phyloP scores from a whole-genome alignment of 2,329 filamentous ascomycete genomes.

The Pseudogymnoascus pannorum region DNA sequence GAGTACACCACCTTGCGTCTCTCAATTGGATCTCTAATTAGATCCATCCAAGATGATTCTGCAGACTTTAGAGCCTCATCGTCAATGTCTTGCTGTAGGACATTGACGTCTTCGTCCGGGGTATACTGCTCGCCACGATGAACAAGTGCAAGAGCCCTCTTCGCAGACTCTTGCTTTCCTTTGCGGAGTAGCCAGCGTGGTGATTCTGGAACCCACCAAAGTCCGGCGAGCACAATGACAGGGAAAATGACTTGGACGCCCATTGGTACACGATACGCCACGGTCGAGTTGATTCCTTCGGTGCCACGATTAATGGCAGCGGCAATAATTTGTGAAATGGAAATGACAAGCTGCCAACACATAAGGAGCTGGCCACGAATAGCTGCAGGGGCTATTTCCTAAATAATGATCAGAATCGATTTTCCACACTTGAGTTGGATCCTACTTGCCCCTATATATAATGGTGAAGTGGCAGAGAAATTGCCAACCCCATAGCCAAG shows the following conservation, averaged over 20 bases:
- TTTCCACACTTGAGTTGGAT: neutral
- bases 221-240: conserved; percentile 19
- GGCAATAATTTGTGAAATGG: conserved; percentile 32
- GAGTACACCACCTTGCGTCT: conserved; percentile 39
- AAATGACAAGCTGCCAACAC: conserved; percentile 35
- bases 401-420: neutral
- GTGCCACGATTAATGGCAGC: conserved; percentile 29
- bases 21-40: conserved; percentile 38
- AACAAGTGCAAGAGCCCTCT: conserved; percentile 29
- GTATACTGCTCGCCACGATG: conserved; percentile 30
- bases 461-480: conserved; percentile 33
- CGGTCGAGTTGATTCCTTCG: conserved; percentile 19
- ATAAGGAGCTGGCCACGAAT: conserved; percentile 32
- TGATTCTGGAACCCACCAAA: conserved; percentile 25
- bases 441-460: conserved; percentile 30
- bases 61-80: conserved; percentile 19
- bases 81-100: conserved; percentile 13
- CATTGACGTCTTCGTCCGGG: conserved; percentile 22
- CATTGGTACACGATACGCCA: conserved; percentile 31
- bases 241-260: conserved; percentile 21
- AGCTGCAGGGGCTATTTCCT: conserved; percentile 27
- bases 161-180: conserved; percentile 24
- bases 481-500: conserved; percentile 31
- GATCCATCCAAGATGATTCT: conserved; percentile 33
- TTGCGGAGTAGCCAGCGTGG: conserved; percentile 30